phyloP scores from a whole-genome alignment of 768 basidiomycete genomes.

The Pleurotus tuber-regium region DNA sequence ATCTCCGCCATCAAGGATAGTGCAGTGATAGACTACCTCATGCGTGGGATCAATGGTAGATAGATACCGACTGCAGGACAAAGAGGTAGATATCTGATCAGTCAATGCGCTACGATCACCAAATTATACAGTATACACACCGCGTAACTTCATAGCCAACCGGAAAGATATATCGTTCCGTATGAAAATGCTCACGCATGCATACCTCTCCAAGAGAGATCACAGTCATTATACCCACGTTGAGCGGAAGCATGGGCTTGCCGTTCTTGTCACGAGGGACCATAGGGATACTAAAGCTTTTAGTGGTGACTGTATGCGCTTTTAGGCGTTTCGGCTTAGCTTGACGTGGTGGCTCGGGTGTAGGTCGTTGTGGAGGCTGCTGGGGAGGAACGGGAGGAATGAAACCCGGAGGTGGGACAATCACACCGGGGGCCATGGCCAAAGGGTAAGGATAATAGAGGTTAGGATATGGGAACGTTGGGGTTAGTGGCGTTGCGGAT shows the following conservation, averaged over 20 bases:
- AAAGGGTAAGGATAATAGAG: slow-evolving; percentile 43
- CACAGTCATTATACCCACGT: slow-evolving; percentile 87
- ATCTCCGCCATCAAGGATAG: slow-evolving; percentile 81
- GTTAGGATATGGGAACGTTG: slow-evolving; percentile 35
- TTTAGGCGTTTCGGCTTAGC: slow-evolving; percentile 77
- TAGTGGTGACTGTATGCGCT: slow-evolving; percentile 77
- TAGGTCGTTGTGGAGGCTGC: slow-evolving; percentile 22
- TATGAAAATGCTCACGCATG: slow-evolving; percentile 83
- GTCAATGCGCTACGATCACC: background rate
- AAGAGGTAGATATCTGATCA: background rate
- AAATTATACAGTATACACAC: too few species aligned
- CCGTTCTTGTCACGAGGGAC: slow-evolving; percentile 74
- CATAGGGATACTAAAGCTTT: slow-evolving; percentile 73
- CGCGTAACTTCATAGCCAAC: slow-evolving; percentile 83
- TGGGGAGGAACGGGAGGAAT: slow-evolving; percentile 17
- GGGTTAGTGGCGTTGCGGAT: slow-evolving; percentile 35
- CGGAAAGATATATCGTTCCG: slow-evolving; percentile 86
- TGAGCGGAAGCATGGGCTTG: slow-evolving; percentile 72
- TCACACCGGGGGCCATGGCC: slow-evolving; percentile 34
- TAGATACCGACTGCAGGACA: slow-evolving; percentile 59
- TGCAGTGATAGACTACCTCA: slow-evolving; percentile 79
- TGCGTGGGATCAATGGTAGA: slow-evolving; percentile 66
- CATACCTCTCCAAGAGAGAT: slow-evolving; percentile 72
- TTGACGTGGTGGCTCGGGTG: slow-evolving; percentile 38
- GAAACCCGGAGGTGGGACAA: slow-evolving; percentile 28